These are phyloP conservation scores for Pseudofabraea citricarpa DNA, from an alignment of 2,329 filamentous ascomycete species.

Conservation along the genomic window DNA sequence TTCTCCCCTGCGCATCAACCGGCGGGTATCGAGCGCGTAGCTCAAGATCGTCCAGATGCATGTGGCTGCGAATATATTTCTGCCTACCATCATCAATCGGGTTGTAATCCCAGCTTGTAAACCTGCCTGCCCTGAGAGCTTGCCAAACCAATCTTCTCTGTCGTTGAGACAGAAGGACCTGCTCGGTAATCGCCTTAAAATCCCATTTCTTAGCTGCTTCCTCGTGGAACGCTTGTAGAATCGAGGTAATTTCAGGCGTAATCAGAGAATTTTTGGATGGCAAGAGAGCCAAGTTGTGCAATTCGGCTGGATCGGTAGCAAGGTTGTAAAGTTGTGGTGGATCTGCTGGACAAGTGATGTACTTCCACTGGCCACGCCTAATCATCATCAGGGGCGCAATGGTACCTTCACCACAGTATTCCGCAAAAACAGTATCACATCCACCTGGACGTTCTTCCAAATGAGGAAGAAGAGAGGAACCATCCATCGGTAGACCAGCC, in stretches of 20 bases:
- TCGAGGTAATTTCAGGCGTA: constrained; percentile 24
- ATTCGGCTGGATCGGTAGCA: constrained; percentile 48
- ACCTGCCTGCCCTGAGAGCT: constrained; percentile 70
- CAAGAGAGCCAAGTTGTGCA: constrained; percentile 33
- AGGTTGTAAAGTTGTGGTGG: constrained; percentile 83
- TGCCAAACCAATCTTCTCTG: constrained; percentile 74
- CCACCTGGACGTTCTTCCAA: constrained; percentile 58
- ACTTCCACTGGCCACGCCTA: constrained; percentile 84
- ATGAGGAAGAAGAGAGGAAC: constrained; percentile 75
- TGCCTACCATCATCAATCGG: constrained; percentile 64
- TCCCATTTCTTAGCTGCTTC: constrained; percentile 79
- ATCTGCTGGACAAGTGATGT: constrained; percentile 79
- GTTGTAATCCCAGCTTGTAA: constrained; percentile 82
- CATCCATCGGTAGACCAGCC: constrained; percentile 76
- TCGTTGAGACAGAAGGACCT: constrained; percentile 74
- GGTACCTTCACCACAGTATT: constrained; percentile 93
- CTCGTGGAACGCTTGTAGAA: constrained; percentile 60
- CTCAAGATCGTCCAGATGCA: constrained; percentile 77
- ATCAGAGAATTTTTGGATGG: constrained; percentile 28
- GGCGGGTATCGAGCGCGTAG: constrained; percentile 68
- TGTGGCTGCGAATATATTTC: constrained; percentile 81
- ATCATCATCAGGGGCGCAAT: constrained; percentile 93
- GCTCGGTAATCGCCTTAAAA: constrained; percentile 68
- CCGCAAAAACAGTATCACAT: constrained; percentile 85
- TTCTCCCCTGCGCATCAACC: constrained; percentile 41